Percentiles rank a stretch among this genome's conserved stretches.
phyloP scores from a whole-genome alignment of 2,329 filamentous ascomycete genomes.

The Periconia macrospinosa region DNA sequence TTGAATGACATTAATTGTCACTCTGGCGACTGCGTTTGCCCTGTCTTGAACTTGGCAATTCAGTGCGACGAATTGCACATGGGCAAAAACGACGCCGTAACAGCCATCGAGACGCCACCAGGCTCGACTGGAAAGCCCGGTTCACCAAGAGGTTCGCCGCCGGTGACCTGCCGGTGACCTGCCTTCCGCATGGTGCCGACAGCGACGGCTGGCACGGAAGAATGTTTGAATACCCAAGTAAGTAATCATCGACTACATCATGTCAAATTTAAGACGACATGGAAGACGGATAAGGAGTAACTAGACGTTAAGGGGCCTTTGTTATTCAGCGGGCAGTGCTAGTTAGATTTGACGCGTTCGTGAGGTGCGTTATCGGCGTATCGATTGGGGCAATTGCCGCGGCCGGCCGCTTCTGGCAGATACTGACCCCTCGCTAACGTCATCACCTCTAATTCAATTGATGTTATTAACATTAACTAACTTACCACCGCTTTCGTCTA shows the following conservation, averaged over 20 bases:
- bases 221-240: too few relatives aligned
- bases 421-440: slow-evolving; percentile 1
- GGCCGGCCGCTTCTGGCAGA: slow-evolving; percentile 9
- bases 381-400: slow-evolving; percentile 1
- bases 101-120: background rate
- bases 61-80: background rate
- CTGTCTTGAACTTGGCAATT: too few relatives aligned
- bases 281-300: too few relatives aligned
- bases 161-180: background rate
- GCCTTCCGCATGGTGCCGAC: background rate
- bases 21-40: too few relatives aligned
- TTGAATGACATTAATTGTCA: too few relatives aligned
- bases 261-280: too few relatives aligned
- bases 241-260: too few relatives aligned
- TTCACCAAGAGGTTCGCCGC: background rate
- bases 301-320: too few relatives aligned
- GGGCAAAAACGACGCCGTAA: background rate
- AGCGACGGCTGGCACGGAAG: too few relatives aligned
- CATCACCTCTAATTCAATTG: slow-evolving; percentile 3
- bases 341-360: background rate
- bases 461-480: too few relatives aligned
- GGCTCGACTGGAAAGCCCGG: background rate
- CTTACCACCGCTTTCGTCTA: too few relatives aligned
- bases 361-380: slow-evolving; percentile 14
- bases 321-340: background rate